Evolutionary conservation across 345 rosid species (phyloP).

Genomic region (sweet orange (Citrus sinensis)): DNA sequence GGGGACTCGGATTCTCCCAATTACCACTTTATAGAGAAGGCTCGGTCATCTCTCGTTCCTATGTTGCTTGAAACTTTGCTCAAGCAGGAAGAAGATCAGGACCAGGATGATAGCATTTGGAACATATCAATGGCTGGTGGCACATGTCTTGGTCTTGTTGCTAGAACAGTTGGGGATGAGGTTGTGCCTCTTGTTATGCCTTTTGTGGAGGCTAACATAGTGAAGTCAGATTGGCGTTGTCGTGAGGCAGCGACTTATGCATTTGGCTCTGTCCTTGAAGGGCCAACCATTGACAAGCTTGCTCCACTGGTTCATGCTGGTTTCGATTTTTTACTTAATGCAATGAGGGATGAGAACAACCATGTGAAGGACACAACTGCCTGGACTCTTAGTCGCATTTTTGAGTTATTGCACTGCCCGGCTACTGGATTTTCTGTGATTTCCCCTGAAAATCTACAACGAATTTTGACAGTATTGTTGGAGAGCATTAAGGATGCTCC

Average conservation of each 20-base stretch:
- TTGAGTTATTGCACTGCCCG: constrained; percentile 85
- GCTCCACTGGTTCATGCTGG: constrained; percentile 80
- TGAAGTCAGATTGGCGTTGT: constrained; percentile 69
- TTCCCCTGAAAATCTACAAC: constrained; percentile 61
- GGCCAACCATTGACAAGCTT: constrained; percentile 71
- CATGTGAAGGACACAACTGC: constrained; percentile 97
- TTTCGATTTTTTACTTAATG: constrained; percentile 70
- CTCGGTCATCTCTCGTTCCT: constrained; percentile 68
- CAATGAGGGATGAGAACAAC: constrained; percentile 79
- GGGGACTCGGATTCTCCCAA: constrained; percentile 65
- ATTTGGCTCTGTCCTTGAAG: constrained; percentile 93
- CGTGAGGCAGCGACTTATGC: constrained; percentile 96
- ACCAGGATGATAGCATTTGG: constrained; percentile 85
- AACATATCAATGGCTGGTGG: constrained; percentile 98
- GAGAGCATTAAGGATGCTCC: constrained; percentile 79
- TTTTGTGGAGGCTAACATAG: constrained; percentile 75
- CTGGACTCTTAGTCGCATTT: constrained; percentile 88
- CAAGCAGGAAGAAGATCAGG: constrained; percentile 97
- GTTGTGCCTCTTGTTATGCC: constrained; percentile 92
- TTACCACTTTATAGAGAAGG: constrained; percentile 77
- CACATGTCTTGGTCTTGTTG: constrained; percentile 91
- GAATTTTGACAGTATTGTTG: constrained; percentile 54
- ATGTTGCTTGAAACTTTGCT: constrained; percentile 76
- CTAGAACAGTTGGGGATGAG: constrained; percentile 90
- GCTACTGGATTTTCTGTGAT: constrained; percentile 66